phyloP scores from a whole-genome alignment of 1,284 basidiomycete genomes.

The Austroboletus rostrupii region DNA sequence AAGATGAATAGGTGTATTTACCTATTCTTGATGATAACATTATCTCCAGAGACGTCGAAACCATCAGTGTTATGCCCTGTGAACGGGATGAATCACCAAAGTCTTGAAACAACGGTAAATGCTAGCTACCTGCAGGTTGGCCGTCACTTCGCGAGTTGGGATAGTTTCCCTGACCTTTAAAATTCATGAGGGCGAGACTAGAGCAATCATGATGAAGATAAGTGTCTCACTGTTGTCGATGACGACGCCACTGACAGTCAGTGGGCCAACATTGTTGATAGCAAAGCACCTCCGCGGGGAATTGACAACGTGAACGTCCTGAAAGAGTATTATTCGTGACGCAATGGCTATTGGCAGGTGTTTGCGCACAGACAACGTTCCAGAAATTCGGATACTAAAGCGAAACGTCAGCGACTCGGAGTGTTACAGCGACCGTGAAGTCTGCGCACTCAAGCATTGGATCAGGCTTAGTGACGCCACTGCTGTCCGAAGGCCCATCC shows the following conservation, averaged over 20 bases:
- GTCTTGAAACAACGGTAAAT: neutral
- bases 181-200: neutral
- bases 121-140: constrained; percentile 20
- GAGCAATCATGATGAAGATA: neutral
- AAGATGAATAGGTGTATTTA: constrained; percentile 20
- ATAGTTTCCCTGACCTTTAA: constrained; percentile 35
- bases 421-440: neutral
- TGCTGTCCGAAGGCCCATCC: constrained; percentile 42
- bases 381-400: constrained; percentile 23
- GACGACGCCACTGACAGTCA: constrained; percentile 35
- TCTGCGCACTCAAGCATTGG: constrained; percentile 48
- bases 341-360: neutral
- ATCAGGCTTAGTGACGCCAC: constrained; percentile 38
- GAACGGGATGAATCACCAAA: neutral
- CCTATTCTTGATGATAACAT: constrained; percentile 41
- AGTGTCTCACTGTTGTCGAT: constrained; percentile 40
- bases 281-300: constrained; percentile 40
- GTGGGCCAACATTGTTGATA: constrained; percentile 27
- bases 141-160: constrained; percentile 22
- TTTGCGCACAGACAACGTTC: constrained; percentile 21
- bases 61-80: constrained; percentile 54
- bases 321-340: neutral
- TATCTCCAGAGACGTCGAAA: constrained; percentile 44
- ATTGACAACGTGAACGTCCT: constrained; percentile 44
- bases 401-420: neutral